Conservation (phyloP, 2,329 filamentous ascomycete genomes). For the Ramichloridium luteum region DNA sequence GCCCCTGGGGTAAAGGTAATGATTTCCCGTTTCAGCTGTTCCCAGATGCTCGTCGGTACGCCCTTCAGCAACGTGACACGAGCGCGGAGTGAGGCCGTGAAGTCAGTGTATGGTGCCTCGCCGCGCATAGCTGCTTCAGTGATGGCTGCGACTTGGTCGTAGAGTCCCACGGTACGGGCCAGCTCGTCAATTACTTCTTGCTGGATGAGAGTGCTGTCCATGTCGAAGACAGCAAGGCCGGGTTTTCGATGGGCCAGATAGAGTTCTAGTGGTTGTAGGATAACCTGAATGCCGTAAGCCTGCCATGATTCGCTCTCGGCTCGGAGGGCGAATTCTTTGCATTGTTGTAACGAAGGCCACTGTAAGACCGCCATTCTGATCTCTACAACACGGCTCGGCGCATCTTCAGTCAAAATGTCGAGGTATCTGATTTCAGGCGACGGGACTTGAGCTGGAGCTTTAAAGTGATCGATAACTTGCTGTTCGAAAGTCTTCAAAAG, state of each 20-base stretch:
- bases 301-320: neutral
- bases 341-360: too few species aligned
- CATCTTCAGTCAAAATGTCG: too few species aligned
- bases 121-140: conserved; percentile 92
- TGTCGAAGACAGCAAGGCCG: conserved; percentile 87
- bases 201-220: conserved; percentile 95
- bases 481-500: too few species aligned
- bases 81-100: conserved; percentile 69
- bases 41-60: conserved; percentile 57
- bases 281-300: conserved; percentile 5
- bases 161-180: conserved; percentile 60
- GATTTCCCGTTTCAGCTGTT: conserved; percentile 51
- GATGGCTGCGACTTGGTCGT: conserved; percentile 68
- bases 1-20: conserved; percentile 77
- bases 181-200: conserved; percentile 97
- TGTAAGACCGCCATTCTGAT: too few species aligned
- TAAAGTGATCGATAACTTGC: too few species aligned
- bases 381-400: too few species aligned
- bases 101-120: conserved; percentile 60
- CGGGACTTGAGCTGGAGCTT: too few species aligned
- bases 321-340: neutral
- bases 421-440: too few species aligned
- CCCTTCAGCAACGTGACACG: conserved; percentile 72
- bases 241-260: conserved; percentile 15
- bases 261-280: conserved; percentile 14